Evolutionary conservation across 2,329 filamentous ascomycete genomes (phyloP), one percentile per base, ranked within the genome.

Genomic region (Fusarium ambrosium): DNA sequence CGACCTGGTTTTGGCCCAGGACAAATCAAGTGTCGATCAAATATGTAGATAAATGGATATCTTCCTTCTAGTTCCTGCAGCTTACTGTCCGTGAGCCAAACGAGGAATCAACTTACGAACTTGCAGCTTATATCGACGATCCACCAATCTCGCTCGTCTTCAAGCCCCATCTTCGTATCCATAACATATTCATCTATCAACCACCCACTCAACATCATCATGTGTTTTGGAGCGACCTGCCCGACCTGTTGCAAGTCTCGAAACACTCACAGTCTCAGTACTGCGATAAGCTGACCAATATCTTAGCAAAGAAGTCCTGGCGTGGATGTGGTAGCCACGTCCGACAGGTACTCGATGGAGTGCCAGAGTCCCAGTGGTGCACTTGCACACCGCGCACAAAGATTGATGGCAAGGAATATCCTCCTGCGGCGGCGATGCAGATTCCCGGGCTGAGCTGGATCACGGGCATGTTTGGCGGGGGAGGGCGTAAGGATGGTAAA

Each of bases 251-350:
- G 85, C 86, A 76, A 78, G 84, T 77, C 56, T 37, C 3, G 8
- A 9, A 22, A 24, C 9, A 14, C 8, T 3, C n/a, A 16, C 5
- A 11, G 11, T 20, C 16, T 9, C 4, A 16, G 8, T 6, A 27
- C 45, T 14, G 11, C 8, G 22, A 55, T 36, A 68, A 11, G 48
- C 34, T 62, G 29, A 65, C 27, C 55, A 37, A 36, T n/a, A 29
- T 16, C 39, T 5, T 4, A 88, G 87, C 84, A 32, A 87, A 86
- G 79, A 83, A 85, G 74, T 79, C 86, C 29, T 88, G 87, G 87
- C 84, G 86, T 70, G 87, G 87, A 70, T 88, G 86, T 80, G 86
- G 87, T 60, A 81, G 72, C 65, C 87, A 88, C 75, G 84, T 88
- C 68, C 81, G 85, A 10, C 78, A 82, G 16, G 86, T 86, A n/a